Percentiles rank a stretch among this genome's conserved stretches.
These are phyloP conservation scores for Trichoderma harzianum DNA, from an alignment of 2,329 filamentous ascomycete genomes.

Conservation along the genomic window DNA sequence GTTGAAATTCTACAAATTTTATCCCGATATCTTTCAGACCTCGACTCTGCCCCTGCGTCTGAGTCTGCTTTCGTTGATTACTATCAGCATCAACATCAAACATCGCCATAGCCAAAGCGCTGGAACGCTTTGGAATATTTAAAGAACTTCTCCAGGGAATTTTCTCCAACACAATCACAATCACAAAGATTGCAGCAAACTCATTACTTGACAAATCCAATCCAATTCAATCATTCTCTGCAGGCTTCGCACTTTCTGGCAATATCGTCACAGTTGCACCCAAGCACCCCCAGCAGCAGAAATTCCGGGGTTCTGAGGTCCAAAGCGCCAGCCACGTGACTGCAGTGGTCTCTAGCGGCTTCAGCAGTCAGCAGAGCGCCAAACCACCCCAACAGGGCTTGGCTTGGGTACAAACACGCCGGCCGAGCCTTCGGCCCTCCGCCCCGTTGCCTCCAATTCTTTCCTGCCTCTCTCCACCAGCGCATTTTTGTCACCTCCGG, in stretches of 20 bases:
- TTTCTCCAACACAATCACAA: not conserved
- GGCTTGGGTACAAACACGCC: constrained; percentile 27
- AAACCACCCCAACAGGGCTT: constrained; percentile 20
- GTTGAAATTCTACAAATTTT: not conserved
- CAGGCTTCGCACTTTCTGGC: not conserved
- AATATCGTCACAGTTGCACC: not conserved
- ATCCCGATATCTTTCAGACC: not conserved
- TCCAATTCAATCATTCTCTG: not conserved
- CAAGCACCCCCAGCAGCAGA: not conserved
- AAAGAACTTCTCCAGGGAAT: not conserved
- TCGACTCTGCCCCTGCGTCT: not conserved
- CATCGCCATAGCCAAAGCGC: not conserved
- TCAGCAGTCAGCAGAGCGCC: constrained; percentile 18
- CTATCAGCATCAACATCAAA: not conserved
- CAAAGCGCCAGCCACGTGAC: constrained; percentile 9
- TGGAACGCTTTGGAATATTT: not conserved
- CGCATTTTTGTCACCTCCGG: constrained; percentile 36
- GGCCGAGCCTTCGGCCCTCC: constrained; percentile 26
- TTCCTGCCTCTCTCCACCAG: constrained; percentile 35
- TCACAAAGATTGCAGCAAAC: not conserved
- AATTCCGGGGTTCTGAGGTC: not conserved
- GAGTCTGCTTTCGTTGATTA: not conserved
- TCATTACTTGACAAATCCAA: not conserved
- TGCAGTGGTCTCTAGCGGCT: not conserved
- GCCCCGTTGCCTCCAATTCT: constrained; percentile 39